These are phyloP conservation scores for Erigeron canadensis DNA, from an alignment of 129 eudicot species.

Conservation along the genomic window DNA sequence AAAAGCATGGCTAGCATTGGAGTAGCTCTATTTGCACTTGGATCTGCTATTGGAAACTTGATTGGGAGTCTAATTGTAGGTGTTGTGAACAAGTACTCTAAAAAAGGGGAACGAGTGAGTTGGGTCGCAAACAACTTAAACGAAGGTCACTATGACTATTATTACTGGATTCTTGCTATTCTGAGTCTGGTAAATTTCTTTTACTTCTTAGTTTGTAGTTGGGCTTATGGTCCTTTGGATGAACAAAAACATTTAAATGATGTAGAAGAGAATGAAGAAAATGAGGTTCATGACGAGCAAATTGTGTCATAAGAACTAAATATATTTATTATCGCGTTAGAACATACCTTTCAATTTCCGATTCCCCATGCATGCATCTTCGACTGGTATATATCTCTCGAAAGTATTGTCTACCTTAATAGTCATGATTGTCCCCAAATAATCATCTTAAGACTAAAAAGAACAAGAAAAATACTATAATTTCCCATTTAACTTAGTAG, in stretches of 20 bases:
- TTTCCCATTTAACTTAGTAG: too few relatives aligned
- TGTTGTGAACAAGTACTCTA: slow-evolving; percentile 32
- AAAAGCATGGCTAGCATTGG: slow-evolving; percentile 85
- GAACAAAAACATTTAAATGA: slow-evolving; percentile 47
- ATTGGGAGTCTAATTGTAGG: slow-evolving; percentile 55
- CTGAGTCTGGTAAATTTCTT: slow-evolving; percentile 55
- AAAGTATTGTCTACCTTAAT: too few relatives aligned
- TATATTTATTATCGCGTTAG: slow-evolving; percentile 31
- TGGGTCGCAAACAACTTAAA: slow-evolving; percentile 73
- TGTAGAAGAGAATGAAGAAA: slow-evolving; percentile 25
- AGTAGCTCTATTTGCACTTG: slow-evolving; percentile 62
- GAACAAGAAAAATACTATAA: too few relatives aligned
- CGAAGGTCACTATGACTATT: slow-evolving; percentile 73
- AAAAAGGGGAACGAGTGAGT: slow-evolving; percentile 47
- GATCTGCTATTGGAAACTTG: slow-evolving; percentile 57
- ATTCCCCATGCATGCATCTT: background rate
- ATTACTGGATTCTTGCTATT: slow-evolving; percentile 60
- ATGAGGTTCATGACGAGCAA: slow-evolving; percentile 24
- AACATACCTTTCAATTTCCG: background rate
- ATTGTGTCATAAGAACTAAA: slow-evolving; percentile 1
- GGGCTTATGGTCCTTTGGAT: slow-evolving; percentile 52
- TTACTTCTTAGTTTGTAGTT: slow-evolving; percentile 49
- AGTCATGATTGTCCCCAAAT: too few relatives aligned
- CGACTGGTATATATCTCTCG: background rate
- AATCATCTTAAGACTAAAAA: too few relatives aligned